Conservation (phyloP, 371 early-diverging fungal genomes). For the Circinella minor region DNA sequence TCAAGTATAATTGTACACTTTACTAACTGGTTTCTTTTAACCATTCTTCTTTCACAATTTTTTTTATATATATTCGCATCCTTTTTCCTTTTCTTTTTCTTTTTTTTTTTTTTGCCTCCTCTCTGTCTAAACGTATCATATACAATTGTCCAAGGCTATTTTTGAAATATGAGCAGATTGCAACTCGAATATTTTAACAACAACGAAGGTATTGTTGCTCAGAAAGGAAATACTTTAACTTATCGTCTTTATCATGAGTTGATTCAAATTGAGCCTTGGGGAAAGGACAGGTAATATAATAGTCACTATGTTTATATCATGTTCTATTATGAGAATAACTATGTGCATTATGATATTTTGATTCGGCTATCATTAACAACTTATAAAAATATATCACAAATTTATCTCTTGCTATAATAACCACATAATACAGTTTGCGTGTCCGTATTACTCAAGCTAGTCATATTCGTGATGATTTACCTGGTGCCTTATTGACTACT, state of each 20-base stretch:
- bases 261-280: slow-evolving; percentile 21
- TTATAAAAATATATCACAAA: background rate
- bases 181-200: slow-evolving; percentile 23
- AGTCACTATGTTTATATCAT: too few species aligned
- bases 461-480: slow-evolving; percentile 17
- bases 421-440: slow-evolving; percentile 12
- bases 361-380: too few species aligned
- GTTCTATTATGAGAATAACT: slow-evolving; percentile 17
- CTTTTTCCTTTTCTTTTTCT: background rate
- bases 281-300: slow-evolving; percentile 14
- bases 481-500: slow-evolving; percentile 17
- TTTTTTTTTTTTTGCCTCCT: background rate
- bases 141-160: background rate
- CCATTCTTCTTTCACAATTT: too few species aligned
- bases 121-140: background rate
- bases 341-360: too few species aligned
- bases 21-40: too few species aligned
- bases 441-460: slow-evolving; percentile 20
- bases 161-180: background rate
- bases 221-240: slow-evolving; percentile 8
- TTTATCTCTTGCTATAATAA: background rate
- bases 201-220: slow-evolving; percentile 15
- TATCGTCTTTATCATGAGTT: slow-evolving; percentile 21
- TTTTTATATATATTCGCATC: too few species aligned
- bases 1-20: too few species aligned